Conservation (phyloP, 768 basidiomycete species). For the Lentinula lateritia region DNA sequence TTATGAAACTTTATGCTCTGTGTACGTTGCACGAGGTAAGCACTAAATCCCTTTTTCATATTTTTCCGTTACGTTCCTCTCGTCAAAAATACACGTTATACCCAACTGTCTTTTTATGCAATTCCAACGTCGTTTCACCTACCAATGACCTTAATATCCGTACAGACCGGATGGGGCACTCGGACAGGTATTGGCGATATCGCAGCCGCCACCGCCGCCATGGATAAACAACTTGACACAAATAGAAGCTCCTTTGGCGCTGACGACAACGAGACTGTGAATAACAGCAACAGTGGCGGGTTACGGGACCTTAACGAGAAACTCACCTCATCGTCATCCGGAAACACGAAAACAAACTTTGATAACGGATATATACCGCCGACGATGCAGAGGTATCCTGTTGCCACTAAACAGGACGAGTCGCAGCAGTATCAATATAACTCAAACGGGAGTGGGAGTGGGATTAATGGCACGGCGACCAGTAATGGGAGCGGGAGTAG, state of each 20-base stretch:
- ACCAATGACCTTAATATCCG: no score
- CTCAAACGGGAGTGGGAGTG: not conserved
- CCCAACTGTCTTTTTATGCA: not conserved
- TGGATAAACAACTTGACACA: slow-evolving; percentile 33
- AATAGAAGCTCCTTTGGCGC: not conserved
- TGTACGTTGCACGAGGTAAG: slow-evolving; percentile 86
- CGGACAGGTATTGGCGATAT: slow-evolving; percentile 89
- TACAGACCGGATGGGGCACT: slow-evolving; percentile 90
- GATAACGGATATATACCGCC: not conserved
- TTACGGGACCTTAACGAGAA: not conserved
- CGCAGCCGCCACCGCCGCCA: slow-evolving; percentile 67
- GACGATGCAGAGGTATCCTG: not conserved
- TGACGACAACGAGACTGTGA: not conserved
- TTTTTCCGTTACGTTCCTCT: not conserved
- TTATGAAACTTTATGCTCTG: slow-evolving; percentile 93
- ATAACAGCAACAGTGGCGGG: not conserved
- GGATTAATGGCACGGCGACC: not conserved
- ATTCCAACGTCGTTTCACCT: not conserved
- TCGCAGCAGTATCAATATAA: not conserved
- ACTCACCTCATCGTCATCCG: not conserved
- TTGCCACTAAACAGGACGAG: not conserved
- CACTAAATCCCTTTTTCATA: not conserved
- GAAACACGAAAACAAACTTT: not conserved
- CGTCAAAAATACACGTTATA: not conserved
- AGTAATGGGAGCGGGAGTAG: not conserved